Percentiles rank a stretch among this genome's conserved stretches.
These are phyloP conservation scores for Globisporangium okanoganense DNA, from an alignment of 352 stramenopile genomes.

Conservation along the genomic window DNA sequence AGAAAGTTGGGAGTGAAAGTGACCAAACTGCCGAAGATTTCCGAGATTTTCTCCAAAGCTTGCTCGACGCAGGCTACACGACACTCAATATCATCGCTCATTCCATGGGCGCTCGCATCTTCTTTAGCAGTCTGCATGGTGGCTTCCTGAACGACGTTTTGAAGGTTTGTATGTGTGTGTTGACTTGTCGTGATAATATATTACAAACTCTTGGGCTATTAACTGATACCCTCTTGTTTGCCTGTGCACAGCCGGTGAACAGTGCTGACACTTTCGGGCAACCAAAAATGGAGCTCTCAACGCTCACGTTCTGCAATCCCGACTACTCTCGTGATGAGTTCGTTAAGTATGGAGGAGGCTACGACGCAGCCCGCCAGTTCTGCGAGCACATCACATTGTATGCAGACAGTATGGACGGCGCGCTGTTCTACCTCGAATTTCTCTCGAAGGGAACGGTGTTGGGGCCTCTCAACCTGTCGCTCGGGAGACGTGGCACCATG, in stretches of 20 bases:
- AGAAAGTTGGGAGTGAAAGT: constrained; percentile 37
- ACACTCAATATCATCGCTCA: constrained; percentile 64
- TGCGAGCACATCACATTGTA: constrained; percentile 70
- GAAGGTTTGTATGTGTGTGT: constrained; percentile 20
- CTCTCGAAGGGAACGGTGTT: constrained; percentile 39
- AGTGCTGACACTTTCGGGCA: background rate
- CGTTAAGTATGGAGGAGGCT: constrained; percentile 48
- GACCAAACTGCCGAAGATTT: constrained; percentile 40
- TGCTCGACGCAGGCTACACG: constrained; percentile 58
- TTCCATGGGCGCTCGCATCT: constrained; percentile 61
- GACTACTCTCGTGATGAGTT: constrained; percentile 74
- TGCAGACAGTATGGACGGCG: constrained; percentile 65
- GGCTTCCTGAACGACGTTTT: constrained; percentile 41
- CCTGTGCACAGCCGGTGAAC: constrained; percentile 4
- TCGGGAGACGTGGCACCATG: constrained; percentile 48
- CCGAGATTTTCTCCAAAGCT: constrained; percentile 43
- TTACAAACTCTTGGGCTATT: too few relatives aligned
- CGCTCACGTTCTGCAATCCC: constrained; percentile 75
- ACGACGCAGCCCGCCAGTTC: constrained; percentile 48
- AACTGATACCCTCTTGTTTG: background rate
- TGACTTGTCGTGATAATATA: background rate
- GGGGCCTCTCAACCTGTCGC: constrained; percentile 44
- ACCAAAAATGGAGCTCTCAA: constrained; percentile 35
- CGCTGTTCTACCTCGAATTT: constrained; percentile 72
- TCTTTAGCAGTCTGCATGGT: constrained; percentile 48